Percentiles rank a stretch among this genome's conserved stretches.
Evolutionary conservation across 768 basidiomycete genomes (phyloP).

Genomic region (Lactifluus echinatus): DNA sequence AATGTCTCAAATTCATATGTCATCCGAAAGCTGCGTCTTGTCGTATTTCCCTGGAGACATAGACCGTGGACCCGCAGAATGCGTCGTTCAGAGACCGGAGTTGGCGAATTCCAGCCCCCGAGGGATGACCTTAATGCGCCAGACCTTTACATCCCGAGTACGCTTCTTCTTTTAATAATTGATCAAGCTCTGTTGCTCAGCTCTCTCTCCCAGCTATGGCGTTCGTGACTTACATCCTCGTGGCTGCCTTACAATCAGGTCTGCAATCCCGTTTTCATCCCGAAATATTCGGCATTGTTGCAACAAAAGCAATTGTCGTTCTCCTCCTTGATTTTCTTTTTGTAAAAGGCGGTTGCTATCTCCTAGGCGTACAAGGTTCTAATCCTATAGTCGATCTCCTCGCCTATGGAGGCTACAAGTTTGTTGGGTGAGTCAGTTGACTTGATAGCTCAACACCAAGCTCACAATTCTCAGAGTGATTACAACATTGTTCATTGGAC

Average conservation of each 20-base stretch:
- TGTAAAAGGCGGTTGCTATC: slow-evolving; percentile 87
- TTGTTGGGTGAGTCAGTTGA: slow-evolving; percentile 71
- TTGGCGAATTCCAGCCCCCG: slow-evolving; percentile 79
- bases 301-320: slow-evolving; percentile 77
- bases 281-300: slow-evolving; percentile 76
- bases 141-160: slow-evolving; percentile 93
- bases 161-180: slow-evolving; percentile 17
- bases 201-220: slow-evolving; percentile 68
- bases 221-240: slow-evolving; percentile 88
- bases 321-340: slow-evolving; percentile 82
- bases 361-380: slow-evolving; percentile 75
- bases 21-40: slow-evolving; percentile 73
- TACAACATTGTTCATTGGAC: slow-evolving; percentile 60
- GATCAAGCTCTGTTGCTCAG: neutral
- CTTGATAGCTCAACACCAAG: neutral
- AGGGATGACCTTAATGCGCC: slow-evolving; percentile 93
- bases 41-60: slow-evolving; percentile 96
- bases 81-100: slow-evolving; percentile 51
- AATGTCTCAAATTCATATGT: slow-evolving; percentile 97
- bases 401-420: slow-evolving; percentile 95
- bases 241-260: slow-evolving; percentile 80
- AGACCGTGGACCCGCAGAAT: slow-evolving; percentile 74
- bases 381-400: slow-evolving; percentile 72
- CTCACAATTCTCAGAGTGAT: slow-evolving; percentile 56
- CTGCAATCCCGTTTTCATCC: slow-evolving; percentile 80